Base-by-base conservation (phyloP, 176 grass and related monocot species). In the Eragrostis curvula region DNA sequence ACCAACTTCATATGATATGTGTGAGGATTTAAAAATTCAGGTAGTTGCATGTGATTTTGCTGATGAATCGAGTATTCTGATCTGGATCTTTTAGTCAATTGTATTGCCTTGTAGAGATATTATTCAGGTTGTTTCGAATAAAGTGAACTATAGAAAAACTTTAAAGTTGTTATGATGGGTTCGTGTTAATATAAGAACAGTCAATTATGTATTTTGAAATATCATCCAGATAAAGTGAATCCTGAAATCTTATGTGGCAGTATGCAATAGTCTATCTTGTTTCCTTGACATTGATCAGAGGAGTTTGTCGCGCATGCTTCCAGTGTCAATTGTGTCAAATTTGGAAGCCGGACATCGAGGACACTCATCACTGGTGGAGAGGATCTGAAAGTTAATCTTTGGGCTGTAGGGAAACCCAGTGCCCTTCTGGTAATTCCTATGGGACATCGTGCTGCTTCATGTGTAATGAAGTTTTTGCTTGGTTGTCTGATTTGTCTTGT, bases 301-400 rank as follows among this genome's bases (percentile, higher is more conserved):
- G 96, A 98, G 87, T 98, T 98, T 77, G 88, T 91, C 8, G 87
- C 92, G 1, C 96, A 95, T 81, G 69, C 86, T 91, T 95, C 86
- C 16, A 81, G 75, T 86, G 88, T 98, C 68, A 98, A 95, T 69
- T 98, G 96, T 86, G 79, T 92, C 74, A 95, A 91, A 81, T 93
- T 95, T 78, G 92, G 92, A 42, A 93, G 68, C 74, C 90, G 71
- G 81, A 82, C 88, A 70, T 95, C 90, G 52, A 98, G 88, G 79
- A 88, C 89, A 29, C 76, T 98, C 62, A 79, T 95, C 39, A 95
- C 96, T 6, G 96, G 92, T 71, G 96, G 92, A 64, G 92, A 98
- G 9, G 96, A 98, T 90, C 65, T 86, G 51, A 91, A 90, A 74
- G 92, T 98, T 79, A 98, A 95, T 87, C 82, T 98, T 89, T 98